Base-by-base conservation (phyloP, 2,329 filamentous ascomycete species). In the Aspergillus sergii region DNA sequence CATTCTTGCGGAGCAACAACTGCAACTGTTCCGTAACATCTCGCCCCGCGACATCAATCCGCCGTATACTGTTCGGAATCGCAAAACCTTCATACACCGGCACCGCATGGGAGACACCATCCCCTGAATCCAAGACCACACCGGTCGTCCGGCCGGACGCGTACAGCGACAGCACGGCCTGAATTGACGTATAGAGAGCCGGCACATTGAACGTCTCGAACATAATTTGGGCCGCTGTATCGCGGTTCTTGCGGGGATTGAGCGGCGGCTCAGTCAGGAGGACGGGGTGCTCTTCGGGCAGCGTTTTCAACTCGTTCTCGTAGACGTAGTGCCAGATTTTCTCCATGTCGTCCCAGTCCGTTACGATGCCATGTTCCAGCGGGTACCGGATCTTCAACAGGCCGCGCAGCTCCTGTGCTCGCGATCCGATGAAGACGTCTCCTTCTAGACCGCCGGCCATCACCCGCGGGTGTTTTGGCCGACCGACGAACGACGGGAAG, bases 291-390 rank as follows among this genome's bases (percentile, higher is more conserved):
- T 99, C 95, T 85, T 99, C 95, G 79, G 94, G 97, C 76, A 97
- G 85, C 57, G 94, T 97, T 84, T 97, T 98, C 73, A 99, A 80
- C 68, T 96, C 95, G 75, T 97, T 94, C 62, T 92, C 92, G 78
- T 98, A 99, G 59, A 99, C 93, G 75, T 96, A 95, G 73, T 96
- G 92, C 95, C 95, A 99, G 81, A 99, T 99, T 82, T 93, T 89
- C 84, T 99, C 95, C 95, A 99, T 99, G 76, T 99, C 95, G 76
- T 98, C 95, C 95, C 95, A 99, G 80, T 99, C 93, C 71, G 95
- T 99, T 67, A 99, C 95, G 73, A 99, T 96, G 71, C 95, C 95
- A 78, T 99, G 95, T 82, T 98, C 95, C 60, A 99, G 83, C 51
- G 95, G 95, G 77, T 98, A 98, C 69, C 89, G 87, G 72, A 99